phyloP scores from a whole-genome alignment of 345 rosid genomes.

The Moringa oleifera region DNA sequence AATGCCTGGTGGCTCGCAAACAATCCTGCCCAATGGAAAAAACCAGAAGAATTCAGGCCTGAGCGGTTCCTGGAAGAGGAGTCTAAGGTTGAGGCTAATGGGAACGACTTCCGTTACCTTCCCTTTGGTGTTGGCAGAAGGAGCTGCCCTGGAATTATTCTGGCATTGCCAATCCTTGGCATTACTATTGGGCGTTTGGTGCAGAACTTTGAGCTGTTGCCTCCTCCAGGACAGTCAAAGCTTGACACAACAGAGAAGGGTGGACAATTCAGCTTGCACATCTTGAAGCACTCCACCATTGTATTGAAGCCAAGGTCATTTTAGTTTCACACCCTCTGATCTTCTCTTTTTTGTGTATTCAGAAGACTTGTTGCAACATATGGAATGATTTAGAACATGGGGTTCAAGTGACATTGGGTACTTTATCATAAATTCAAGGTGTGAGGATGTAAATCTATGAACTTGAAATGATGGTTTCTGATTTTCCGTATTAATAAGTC shows the following conservation, averaged over 20 bases:
- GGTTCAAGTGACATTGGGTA: background rate
- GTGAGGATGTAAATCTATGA: constrained; percentile 8
- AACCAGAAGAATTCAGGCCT: constrained; percentile 88
- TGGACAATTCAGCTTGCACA: constrained; percentile 96
- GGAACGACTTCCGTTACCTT: constrained; percentile 90
- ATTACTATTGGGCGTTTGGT: constrained; percentile 85
- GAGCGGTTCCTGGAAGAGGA: constrained; percentile 98
- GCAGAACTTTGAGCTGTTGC: constrained; percentile 92
- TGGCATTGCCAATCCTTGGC: constrained; percentile 90
- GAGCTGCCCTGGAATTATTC: constrained; percentile 97
- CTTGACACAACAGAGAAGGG: constrained; percentile 83
- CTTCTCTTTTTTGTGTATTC: background rate
- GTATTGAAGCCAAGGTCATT: constrained; percentile 72
- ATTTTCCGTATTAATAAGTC: constrained; percentile 3
- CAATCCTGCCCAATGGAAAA: constrained; percentile 82
- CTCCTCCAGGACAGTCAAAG: constrained; percentile 85
- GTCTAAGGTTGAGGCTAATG: constrained; percentile 83
- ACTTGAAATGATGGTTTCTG: background rate
- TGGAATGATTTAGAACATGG: background rate
- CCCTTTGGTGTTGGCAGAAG: constrained; percentile 97
- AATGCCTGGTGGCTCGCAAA: constrained; percentile 99
- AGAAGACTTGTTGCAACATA: background rate
- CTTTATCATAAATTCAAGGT: background rate
- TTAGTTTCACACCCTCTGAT: constrained; percentile 4
- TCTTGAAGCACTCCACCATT: constrained; percentile 86